Conservation (phyloP, 129 eudicot genomes). For the Deinandra increscens region DNA sequence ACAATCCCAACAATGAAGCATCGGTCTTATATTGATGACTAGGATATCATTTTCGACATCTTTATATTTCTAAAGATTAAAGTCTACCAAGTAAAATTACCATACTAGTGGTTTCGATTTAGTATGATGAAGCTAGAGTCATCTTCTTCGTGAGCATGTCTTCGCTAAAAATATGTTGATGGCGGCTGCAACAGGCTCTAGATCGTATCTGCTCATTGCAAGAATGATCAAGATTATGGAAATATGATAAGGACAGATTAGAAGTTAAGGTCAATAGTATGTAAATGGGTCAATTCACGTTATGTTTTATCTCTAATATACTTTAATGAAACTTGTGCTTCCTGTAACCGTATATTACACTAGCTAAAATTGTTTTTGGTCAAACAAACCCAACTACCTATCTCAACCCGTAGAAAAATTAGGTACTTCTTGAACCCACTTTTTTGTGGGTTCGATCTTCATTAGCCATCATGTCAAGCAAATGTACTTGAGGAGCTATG, state of each 20-base stretch:
- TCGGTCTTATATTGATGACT: background rate
- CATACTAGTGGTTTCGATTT: background rate
- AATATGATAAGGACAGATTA: background rate
- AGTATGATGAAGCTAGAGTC: slow-evolving; percentile 1
- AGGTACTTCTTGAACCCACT: background rate
- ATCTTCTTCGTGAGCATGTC: background rate
- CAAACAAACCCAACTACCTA: background rate
- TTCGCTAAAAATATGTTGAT: slow-evolving; percentile 5
- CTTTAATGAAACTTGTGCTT: background rate
- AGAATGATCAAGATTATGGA: background rate
- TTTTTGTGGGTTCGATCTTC: too few species aligned
- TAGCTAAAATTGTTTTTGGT: background rate
- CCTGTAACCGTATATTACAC: background rate
- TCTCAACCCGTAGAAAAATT: background rate
- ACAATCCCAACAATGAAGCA: background rate
- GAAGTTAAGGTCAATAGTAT: background rate
- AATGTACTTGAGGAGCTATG: too few species aligned
- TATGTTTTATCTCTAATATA: background rate
- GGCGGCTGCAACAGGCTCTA: background rate
- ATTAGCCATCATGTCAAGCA: too few species aligned
- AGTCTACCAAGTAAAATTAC: slow-evolving; percentile 6
- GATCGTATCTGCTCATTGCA: background rate
- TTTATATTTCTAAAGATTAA: slow-evolving; percentile 7
- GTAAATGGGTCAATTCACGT: background rate
- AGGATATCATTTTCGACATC: slow-evolving; percentile 1